phyloP scores from a whole-genome alignment of 2,329 filamentous ascomycete genomes.

The Didymella lethalis region DNA sequence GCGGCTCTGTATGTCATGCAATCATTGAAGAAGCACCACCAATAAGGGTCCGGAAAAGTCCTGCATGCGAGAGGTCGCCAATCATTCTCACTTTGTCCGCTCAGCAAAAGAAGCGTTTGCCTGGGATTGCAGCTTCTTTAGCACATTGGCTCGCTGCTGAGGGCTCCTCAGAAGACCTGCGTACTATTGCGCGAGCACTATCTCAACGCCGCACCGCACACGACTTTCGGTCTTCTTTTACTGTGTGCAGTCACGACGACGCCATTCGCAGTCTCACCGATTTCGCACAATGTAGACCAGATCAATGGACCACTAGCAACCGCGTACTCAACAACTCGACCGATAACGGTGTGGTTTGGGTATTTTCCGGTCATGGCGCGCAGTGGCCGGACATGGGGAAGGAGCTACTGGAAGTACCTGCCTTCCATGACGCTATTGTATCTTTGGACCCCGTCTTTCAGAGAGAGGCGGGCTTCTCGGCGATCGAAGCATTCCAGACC shows the following conservation, averaged over 20 bases:
- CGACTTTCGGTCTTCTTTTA: conserved; percentile 40
- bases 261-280: conserved; percentile 29
- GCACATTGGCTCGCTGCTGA: conserved; percentile 34
- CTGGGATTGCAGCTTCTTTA: conserved; percentile 28
- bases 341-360: conserved; percentile 43
- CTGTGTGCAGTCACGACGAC: conserved; percentile 31
- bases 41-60: not conserved
- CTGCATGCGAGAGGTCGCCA: not conserved
- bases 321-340: conserved; percentile 22
- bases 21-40: conserved; percentile 51
- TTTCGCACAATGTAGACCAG: conserved; percentile 21
- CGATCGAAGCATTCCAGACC: conserved; percentile 27
- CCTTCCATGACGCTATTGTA: conserved; percentile 38
- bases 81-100: conserved; percentile 39
- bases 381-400: conserved; percentile 55
- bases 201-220: conserved; percentile 46
- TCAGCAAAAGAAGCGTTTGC: conserved; percentile 45
- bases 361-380: conserved; percentile 57
- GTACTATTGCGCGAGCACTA: conserved; percentile 37
- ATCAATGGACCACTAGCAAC: conserved; percentile 14
- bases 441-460: conserved; percentile 35
- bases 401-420: conserved; percentile 40
- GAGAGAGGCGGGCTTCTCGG: conserved; percentile 28
- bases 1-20: conserved; percentile 54
- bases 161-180: conserved; percentile 28